phyloP scores from a whole-genome alignment of 1,284 basidiomycete genomes.

The Meira nashicola region DNA sequence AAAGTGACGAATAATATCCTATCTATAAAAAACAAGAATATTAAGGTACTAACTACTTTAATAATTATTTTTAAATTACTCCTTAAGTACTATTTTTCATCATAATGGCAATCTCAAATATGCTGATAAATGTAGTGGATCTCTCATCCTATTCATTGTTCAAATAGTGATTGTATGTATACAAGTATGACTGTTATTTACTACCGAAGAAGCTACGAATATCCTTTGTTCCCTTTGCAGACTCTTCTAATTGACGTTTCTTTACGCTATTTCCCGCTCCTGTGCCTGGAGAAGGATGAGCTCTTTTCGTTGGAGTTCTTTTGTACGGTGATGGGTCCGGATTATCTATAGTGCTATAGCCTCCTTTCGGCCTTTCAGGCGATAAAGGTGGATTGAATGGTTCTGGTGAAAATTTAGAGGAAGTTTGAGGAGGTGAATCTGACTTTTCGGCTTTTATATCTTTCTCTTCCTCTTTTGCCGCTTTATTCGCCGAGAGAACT shows the following conservation, averaged over 20 bases:
- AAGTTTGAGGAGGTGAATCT: slow-evolving; percentile 11
- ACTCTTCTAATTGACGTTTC: slow-evolving; percentile 6
- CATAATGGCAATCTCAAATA: not conserved
- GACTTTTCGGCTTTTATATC: slow-evolving; percentile 17
- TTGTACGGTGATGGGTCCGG: not conserved
- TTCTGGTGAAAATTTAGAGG: slow-evolving; percentile 31
- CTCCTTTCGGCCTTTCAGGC: slow-evolving; percentile 24
- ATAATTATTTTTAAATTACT: not conserved
- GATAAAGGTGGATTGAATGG: slow-evolving; percentile 36
- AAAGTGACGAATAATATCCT: too few relatives aligned
- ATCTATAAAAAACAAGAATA: too few relatives aligned
- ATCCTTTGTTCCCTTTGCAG: slow-evolving; percentile 14
- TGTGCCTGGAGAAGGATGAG: not conserved
- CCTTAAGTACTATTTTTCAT: not conserved
- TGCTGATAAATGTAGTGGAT: too few relatives aligned
- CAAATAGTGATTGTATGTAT: too few relatives aligned
- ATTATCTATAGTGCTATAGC: slow-evolving; percentile 15
- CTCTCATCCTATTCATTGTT: too few relatives aligned
- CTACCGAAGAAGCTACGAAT: slow-evolving; percentile 14
- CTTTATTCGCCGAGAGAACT: slow-evolving; percentile 1
- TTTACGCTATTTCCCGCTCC: not conserved
- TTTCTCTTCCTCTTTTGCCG: slow-evolving; percentile 16
- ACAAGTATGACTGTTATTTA: too few relatives aligned
- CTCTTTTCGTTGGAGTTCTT: not conserved
- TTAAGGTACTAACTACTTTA: not conserved